Conservation (phyloP, 257 asterid genomes). For the Thymus mandschuricus region DNA sequence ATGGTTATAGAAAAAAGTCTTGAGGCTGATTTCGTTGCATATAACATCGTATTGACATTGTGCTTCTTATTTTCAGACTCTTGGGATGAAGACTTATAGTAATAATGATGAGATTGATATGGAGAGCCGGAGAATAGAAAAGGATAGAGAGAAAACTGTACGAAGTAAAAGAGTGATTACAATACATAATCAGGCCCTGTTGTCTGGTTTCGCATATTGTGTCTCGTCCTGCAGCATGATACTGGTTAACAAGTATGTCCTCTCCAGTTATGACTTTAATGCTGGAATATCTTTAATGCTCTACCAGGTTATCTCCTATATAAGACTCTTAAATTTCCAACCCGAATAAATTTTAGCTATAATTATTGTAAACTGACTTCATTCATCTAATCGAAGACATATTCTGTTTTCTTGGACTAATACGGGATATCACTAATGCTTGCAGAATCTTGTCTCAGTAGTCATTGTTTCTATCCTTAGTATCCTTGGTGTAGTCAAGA, state of each 20-base stretch:
- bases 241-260: slow-evolving; percentile 88
- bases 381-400: slow-evolving; percentile 28
- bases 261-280: slow-evolving; percentile 81
- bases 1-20: slow-evolving; percentile 9
- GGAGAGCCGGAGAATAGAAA: slow-evolving; percentile 59
- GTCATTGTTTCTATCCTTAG: slow-evolving; percentile 65
- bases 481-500: slow-evolving; percentile 66
- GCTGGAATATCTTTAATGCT: slow-evolving; percentile 96
- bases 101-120: slow-evolving; percentile 54
- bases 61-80: slow-evolving; percentile 42
- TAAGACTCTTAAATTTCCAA: slow-evolving; percentile 23
- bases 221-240: slow-evolving; percentile 92
- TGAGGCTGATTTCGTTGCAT: slow-evolving; percentile 13
- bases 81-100: slow-evolving; percentile 55
- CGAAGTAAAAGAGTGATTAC: slow-evolving; percentile 45
- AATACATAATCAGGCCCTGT: slow-evolving; percentile 59
- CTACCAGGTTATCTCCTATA: slow-evolving; percentile 69
- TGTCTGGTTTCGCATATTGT: slow-evolving; percentile 84
- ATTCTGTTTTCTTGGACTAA: slow-evolving; percentile 23
- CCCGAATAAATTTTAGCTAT: slow-evolving; percentile 5
- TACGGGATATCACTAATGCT: slow-evolving; percentile 8
- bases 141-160: slow-evolving; percentile 45
- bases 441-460: slow-evolving; percentile 92
- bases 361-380: not conserved
- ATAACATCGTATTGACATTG: slow-evolving; percentile 19